Evolutionary conservation across 1,284 basidiomycete genomes (phyloP), one percentile per base, ranked within the genome.

Genomic region (Chalciporus sp.): DNA sequence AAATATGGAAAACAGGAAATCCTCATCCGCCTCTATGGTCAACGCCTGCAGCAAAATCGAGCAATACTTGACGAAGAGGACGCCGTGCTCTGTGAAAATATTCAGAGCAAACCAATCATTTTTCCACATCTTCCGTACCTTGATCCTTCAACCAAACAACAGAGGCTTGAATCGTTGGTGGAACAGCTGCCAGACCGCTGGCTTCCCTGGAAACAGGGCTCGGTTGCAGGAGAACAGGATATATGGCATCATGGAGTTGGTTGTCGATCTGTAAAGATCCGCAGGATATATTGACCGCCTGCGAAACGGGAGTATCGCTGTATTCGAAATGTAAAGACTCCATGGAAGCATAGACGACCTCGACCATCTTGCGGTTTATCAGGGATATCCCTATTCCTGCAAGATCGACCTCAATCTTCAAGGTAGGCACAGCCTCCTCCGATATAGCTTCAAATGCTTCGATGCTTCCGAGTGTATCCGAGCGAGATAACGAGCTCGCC

Each of bases 231-330:
- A 99, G 86, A 57, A 99, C 95, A 0, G 97, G 95, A 78, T 92
- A 99, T 14, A 96, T 73, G 19, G 94, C 95, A 55, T 98, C 97
- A 60, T 98, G 96, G 8, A 99, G 82, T 71, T 99, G 97, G 68
- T 99, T 99, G 74, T 98, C 95, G 58, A 99, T 85, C 72, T 99
- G 96, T 27, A 99, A 82, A 70, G 83, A 90, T 46, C 93, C 94
- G 70, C 89, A 93, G n/a, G 90, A 86, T 42, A 98, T 46, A 47
- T 85, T 92, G 51, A 94, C 78, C 10, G 92, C 83, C 64, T 96
- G 93, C 23, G 93, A 91, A 41, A 90, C 80, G 1, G 84, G 78
- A 59, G 88, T 96, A 69, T 93, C 86, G 46, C 82, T 85, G 73
- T 98, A 99, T 61, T 93, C 92, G 59, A 98, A 80, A 62, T 90